Evolutionary conservation across 2,329 filamentous ascomycete genomes (phyloP), one percentile per base, ranked within the genome.

Genomic region (Ophiostoma angusticollis): DNA sequence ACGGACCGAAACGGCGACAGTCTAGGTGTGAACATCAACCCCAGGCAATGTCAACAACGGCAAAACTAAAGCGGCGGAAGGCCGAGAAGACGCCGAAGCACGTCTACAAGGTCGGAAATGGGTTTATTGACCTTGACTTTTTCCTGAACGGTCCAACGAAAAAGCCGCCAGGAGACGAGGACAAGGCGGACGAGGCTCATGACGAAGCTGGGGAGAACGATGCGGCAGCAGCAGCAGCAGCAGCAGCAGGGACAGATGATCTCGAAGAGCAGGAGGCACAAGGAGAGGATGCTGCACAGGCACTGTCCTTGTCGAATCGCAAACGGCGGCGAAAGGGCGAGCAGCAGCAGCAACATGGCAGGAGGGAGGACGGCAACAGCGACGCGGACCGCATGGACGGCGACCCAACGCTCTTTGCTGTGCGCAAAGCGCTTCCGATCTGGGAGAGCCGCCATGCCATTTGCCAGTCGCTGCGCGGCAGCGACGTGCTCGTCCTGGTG

Each of bases 401-500:
- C 24, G 43, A 42, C 18, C 37, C 40, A 3, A 23, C 38, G 1
- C 43, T 46, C 2, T 45, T 67, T 18, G 59, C 61, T 35, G 59
- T 65, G 6, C 73, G 85, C 17, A 74, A 80, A 53, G 66, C 74
- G 12, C 68, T 95, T 4, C 87, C 87, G 0, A 89, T 95, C 48
- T 94, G 84, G 75, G 62, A 70, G 4, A 73, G 86, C 47, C 74
- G 74, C 34, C 65, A 78, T 24, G 70, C 79, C 19, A 93, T 95
- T 35, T 74, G 76, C 25, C 54, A 65, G 13, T 65, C 72, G 1
- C 18, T 48, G n/a, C 13, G 14, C 6, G 25, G 32, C 7, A 61
- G 73, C 24, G 77, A 74, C 45, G 74, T 94, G 1, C 71, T 98
- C 37, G 68, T 98, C 0, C 64, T 98, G 12, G 80, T 91, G 3